Conservation (phyloP, 2,329 filamentous ascomycete genomes). For the Parasarocladium wereldwijsianum region DNA sequence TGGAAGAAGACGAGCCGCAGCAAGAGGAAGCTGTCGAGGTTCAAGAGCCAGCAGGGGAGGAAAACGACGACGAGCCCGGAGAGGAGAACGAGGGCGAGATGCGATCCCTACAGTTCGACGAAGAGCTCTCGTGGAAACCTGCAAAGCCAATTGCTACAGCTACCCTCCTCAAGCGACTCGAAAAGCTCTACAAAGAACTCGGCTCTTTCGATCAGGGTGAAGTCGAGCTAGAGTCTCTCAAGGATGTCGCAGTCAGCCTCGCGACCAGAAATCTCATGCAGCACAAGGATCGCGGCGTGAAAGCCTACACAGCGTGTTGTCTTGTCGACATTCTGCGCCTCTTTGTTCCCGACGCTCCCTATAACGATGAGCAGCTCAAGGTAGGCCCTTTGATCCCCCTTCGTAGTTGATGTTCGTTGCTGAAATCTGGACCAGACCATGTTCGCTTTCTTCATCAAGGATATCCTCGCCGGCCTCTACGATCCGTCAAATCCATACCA, state of each 20-base stretch:
- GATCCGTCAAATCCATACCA: constrained; percentile 85
- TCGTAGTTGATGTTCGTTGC: neutral
- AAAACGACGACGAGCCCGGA: constrained; percentile 8
- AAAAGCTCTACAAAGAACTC: constrained; percentile 69
- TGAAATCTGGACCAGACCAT: constrained; percentile 50
- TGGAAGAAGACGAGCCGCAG: constrained; percentile 6
- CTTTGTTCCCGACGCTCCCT: constrained; percentile 89
- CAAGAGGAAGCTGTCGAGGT: constrained; percentile 5
- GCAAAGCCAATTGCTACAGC: constrained; percentile 77
- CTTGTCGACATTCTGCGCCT: constrained; percentile 86
- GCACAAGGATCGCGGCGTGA: constrained; percentile 89
- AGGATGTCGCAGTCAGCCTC: constrained; percentile 71
- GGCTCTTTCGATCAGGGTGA: constrained; percentile 77
- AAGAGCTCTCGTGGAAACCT: constrained; percentile 79
- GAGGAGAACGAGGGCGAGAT: constrained; percentile 12
- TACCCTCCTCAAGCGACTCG: constrained; percentile 69
- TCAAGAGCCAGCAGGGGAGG: constrained; percentile 5
- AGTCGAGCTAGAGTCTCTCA: constrained; percentile 68
- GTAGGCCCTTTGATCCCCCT: constrained; percentile 16
- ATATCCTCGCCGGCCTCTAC: constrained; percentile 70
- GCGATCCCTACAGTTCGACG: constrained; percentile 57
- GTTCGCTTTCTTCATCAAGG: constrained; percentile 75
- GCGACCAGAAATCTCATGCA: constrained; percentile 67
- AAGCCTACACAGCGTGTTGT: constrained; percentile 77
- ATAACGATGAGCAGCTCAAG: constrained; percentile 80